These are phyloP conservation scores for Penicillium canescens DNA, from an alignment of 495 filamentous ascomycete species.

Conservation along the genomic window DNA sequence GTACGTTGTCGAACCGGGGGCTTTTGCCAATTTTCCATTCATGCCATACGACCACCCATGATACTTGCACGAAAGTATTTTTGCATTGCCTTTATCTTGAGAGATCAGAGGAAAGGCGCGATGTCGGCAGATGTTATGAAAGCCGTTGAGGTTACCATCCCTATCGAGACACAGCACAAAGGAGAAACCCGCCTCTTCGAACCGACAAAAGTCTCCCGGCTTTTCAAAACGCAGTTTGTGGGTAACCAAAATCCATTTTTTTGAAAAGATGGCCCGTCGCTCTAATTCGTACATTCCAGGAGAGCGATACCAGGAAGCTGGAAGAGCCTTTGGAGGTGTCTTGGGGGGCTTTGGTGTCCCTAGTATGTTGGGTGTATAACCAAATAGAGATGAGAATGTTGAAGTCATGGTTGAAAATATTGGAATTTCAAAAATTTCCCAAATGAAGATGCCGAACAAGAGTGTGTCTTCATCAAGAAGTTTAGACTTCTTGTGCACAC, in stretches of 20 bases:
- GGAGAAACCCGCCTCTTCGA: constrained; percentile 47
- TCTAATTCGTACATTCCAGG: constrained; percentile 53
- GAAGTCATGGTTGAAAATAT: constrained; percentile 13
- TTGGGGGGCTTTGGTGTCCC: constrained; percentile 5
- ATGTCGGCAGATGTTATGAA: constrained; percentile 60
- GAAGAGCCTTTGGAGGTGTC: constrained; percentile 38
- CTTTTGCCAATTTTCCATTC: constrained; percentile 58
- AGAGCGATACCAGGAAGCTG: constrained; percentile 50
- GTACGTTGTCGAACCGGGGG: constrained; percentile 52
- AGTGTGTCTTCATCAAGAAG: neutral
- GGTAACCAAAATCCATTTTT: constrained; percentile 51
- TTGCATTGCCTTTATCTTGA: constrained; percentile 44
- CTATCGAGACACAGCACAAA: constrained; percentile 49
- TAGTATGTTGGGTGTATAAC: constrained; percentile 13
- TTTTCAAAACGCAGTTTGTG: constrained; percentile 46
- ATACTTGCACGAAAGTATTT: constrained; percentile 57
- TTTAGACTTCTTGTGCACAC: neutral
- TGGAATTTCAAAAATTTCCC: no score
- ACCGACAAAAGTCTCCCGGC: constrained; percentile 47
- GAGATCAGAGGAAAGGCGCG: constrained; percentile 55
- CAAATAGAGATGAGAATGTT: constrained; percentile 20
- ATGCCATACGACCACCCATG: constrained; percentile 62
- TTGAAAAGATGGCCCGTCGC: constrained; percentile 51
- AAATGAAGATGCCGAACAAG: no score
- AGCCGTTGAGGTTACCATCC: constrained; percentile 48